phyloP scores from a whole-genome alignment of 1,284 basidiomycete species.

The Sporisorium scitamineum region DNA sequence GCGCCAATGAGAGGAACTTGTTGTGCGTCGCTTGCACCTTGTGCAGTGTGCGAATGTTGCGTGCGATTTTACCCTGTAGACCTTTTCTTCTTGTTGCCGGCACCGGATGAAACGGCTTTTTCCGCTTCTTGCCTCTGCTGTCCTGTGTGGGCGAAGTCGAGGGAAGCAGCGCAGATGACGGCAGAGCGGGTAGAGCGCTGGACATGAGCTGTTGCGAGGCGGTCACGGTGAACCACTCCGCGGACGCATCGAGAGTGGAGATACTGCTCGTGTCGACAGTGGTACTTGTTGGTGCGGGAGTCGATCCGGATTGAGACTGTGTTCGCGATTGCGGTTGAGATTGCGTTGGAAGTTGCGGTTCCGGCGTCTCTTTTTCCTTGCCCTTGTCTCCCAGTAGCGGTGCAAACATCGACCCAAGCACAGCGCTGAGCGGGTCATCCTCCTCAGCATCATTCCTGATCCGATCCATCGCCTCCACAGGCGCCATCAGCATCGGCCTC shows the following conservation, averaged over 20 bases:
- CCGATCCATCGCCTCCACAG: slow-evolving; percentile 32
- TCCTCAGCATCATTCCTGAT: slow-evolving; percentile 28
- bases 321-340: slow-evolving; percentile 14
- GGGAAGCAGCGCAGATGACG: slow-evolving; percentile 17
- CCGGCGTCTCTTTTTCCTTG: slow-evolving; percentile 43
- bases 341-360: slow-evolving; percentile 15
- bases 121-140: slow-evolving; percentile 15
- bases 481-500: slow-evolving; percentile 27
- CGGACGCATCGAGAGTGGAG: slow-evolving; percentile 20
- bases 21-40: slow-evolving; percentile 61
- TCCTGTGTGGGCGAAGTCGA: neutral
- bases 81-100: slow-evolving; percentile 51
- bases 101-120: slow-evolving; percentile 33
- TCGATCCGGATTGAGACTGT: slow-evolving; percentile 7
- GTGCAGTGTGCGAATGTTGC: slow-evolving; percentile 61
- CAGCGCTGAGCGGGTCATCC: slow-evolving; percentile 22
- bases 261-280: neutral
- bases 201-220: slow-evolving; percentile 49
- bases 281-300: slow-evolving; percentile 8
- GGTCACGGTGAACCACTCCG: slow-evolving; percentile 58
- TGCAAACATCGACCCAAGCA: slow-evolving; percentile 29
- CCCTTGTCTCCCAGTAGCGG: slow-evolving; percentile 28
- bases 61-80: slow-evolving; percentile 51
- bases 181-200: slow-evolving; percentile 46
- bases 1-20: slow-evolving; percentile 61